phyloP scores from a whole-genome alignment of 2,329 filamentous ascomycete species.

The Diaporthe citri region DNA sequence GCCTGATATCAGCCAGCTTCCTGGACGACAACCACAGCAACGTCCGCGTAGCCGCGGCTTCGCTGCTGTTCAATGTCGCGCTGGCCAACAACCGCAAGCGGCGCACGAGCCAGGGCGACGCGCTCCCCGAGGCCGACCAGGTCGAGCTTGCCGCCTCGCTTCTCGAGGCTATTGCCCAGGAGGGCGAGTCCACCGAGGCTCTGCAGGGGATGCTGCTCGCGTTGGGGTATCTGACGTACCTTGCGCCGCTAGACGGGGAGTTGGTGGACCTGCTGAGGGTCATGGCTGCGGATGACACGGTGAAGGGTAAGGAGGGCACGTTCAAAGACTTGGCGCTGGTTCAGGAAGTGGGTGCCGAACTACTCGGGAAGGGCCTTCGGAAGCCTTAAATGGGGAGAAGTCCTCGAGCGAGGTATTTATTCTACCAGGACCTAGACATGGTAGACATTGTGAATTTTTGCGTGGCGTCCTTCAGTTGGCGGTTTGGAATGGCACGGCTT shows the following conservation, averaged over 20 bases:
- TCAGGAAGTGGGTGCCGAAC: constrained; percentile 63
- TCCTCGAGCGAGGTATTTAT: not conserved
- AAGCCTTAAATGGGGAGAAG: constrained; percentile 43
- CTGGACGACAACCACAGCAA: constrained; percentile 81
- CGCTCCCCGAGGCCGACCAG: constrained; percentile 76
- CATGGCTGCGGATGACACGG: constrained; percentile 78
- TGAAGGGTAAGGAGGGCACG: constrained; percentile 68
- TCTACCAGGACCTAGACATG: not conserved
- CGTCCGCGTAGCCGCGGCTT: constrained; percentile 84
- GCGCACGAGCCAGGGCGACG: constrained; percentile 67
- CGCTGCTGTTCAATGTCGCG: constrained; percentile 86
- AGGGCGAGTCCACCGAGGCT: constrained; percentile 75
- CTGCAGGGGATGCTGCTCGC: constrained; percentile 82
- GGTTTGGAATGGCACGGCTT: not conserved
- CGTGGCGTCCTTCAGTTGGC: not conserved
- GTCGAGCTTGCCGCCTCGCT: constrained; percentile 86
- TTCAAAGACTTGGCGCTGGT: constrained; percentile 72
- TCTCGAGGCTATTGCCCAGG: constrained; percentile 76
- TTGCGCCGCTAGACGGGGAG: constrained; percentile 76
- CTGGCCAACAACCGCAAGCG: constrained; percentile 76
- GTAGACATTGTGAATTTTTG: not conserved
- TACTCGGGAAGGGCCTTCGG: constrained; percentile 64
- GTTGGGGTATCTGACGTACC: constrained; percentile 82
- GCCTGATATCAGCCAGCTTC: constrained; percentile 81
- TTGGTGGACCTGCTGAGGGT: constrained; percentile 83